Percentiles rank a stretch among this genome's conserved stretches.
Conservation (phyloP, 176 grass and related monocot genomes). For the Oryza australiensis region DNA sequence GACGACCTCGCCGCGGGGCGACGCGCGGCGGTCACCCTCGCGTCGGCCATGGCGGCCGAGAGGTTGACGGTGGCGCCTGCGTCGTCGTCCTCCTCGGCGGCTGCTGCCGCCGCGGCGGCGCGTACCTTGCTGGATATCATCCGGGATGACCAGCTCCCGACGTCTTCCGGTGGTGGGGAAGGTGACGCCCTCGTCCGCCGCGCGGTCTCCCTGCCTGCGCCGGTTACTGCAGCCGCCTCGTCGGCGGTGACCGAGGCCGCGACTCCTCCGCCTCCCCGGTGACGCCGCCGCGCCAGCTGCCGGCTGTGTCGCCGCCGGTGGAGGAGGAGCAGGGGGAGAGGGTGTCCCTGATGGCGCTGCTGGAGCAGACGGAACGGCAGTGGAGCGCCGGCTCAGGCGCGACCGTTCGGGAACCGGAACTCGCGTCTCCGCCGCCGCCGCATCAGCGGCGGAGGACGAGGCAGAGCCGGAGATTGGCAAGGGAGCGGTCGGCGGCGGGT, state of each 20-base stretch:
- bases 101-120: constrained; percentile 32
- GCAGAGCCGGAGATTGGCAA: constrained; percentile 21
- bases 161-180: neutral
- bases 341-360: constrained; percentile 85
- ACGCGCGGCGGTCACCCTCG: constrained; percentile 41
- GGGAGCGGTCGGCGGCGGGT: constrained; percentile 16
- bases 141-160: constrained; percentile 46
- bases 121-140: constrained; percentile 47
- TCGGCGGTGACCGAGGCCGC: neutral
- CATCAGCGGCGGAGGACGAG: constrained; percentile 1
- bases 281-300: neutral
- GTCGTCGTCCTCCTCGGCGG: constrained; percentile 9
- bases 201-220: constrained; percentile 30
- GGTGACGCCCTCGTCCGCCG: constrained; percentile 28
- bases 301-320: neutral
- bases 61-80: neutral
- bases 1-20: constrained; percentile 47
- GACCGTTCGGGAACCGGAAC: neutral
- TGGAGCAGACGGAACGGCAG: constrained; percentile 84
- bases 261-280: neutral
- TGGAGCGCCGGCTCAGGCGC: constrained; percentile 37
- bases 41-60: constrained; percentile 45
- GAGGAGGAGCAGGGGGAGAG: constrained; percentile 49
- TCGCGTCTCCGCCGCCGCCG: neutral
- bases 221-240: neutral